Evolutionary conservation across 441 rosid genomes (phyloP), one percentile per base, ranked within the genome.

Genomic region (Brassica hybrid): DNA sequence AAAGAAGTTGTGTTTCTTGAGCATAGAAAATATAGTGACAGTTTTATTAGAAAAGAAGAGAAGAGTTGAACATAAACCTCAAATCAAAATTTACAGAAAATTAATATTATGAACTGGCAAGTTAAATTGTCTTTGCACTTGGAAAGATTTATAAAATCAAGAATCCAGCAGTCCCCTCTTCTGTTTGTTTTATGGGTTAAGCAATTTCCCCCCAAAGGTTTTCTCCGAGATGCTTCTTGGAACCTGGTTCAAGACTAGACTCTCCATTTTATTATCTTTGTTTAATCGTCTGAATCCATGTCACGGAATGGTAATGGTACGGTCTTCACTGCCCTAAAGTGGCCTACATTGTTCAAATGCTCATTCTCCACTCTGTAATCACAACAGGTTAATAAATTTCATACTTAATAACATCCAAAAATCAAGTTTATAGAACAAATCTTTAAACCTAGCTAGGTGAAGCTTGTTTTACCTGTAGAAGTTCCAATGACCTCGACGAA

Each of bases 401-500:
- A 61, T 23, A 13, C 36, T 32, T 23, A 16, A 50, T 34, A 74
- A 59, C 9, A 45, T 59, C 43, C 23, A 32, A 27, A 54, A 70
- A 18, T 60, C 36, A 66, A 32, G 57, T 43, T 16, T 16, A 21
- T 38, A 2, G 57, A 5, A 41, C 9, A 45, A 16, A 13, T 43
- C 2, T 64, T 1, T 23, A 8, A 54, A 27, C 69, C 8, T 79
- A 61, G 50, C 8, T 79, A 61, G 50, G 12, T 43, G 32, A 13
- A 50, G 5, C 13, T 34, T 32, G 14, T 6, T 17, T 69, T 81
- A 93, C 99, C 98, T 88, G 86, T 96, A 94, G 70, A 94, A 96
- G 79, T 94, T 96, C 99, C 99, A 94, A 30, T 96, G 99, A 13
- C 99, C 99, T 75, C 99, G 79, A n/a, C 97, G 86, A 70, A 92